Base-by-base conservation (phyloP, 768 basidiomycete genomes). In the Boletus pseudo-olivaceus region DNA sequence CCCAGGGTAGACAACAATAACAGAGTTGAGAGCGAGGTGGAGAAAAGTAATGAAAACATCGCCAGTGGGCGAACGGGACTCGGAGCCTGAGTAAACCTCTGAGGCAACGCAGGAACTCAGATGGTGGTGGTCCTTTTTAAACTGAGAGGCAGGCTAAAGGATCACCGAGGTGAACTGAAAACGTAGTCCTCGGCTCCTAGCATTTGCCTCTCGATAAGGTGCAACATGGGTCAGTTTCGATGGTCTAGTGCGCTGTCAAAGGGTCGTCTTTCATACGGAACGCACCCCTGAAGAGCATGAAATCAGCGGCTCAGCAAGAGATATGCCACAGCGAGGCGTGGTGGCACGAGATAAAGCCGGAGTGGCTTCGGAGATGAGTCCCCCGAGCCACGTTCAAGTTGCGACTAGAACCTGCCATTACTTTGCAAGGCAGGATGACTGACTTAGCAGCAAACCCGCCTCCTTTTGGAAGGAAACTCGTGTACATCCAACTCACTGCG, bases 81-180 rank as follows among this genome's bases (percentile, higher is more conserved):
- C n/a, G n/a, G n/a, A 14, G 46, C 12, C 15, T 5, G 48, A 27
- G 42, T 20, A 37, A 49, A 33, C 42, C 41, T 23, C n/a, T n/a
- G n/a, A n/a, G n/a, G n/a, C 23, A 23, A 4, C 42, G 5, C 41
- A 39, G 2, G 17, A 43, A 26, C 38, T 45, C 40, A 30, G 15
- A 29, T 20, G 39, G 32, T 45, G 29, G 9, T 8, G 20, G 49
- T 11, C 59, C 17, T 67, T 66, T 67, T 65, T 51, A 57, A 57
- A 11, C 17, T 20, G 40, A 3, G 33, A 47, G 35, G 19, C 40
- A 33, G 37, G 32, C 38, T 32, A 29, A 32, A 30, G 47, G 45
- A 55, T 55, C 51, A 6, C 52, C 47, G 44, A 55, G 58, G 51
- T 51, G 19, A 23, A 53, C 38, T 7, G 47, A 41, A 47, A 39